Evolutionary conservation across 1,139 yeast genomes (phyloP).

Genomic region (Pichia sp.): DNA sequence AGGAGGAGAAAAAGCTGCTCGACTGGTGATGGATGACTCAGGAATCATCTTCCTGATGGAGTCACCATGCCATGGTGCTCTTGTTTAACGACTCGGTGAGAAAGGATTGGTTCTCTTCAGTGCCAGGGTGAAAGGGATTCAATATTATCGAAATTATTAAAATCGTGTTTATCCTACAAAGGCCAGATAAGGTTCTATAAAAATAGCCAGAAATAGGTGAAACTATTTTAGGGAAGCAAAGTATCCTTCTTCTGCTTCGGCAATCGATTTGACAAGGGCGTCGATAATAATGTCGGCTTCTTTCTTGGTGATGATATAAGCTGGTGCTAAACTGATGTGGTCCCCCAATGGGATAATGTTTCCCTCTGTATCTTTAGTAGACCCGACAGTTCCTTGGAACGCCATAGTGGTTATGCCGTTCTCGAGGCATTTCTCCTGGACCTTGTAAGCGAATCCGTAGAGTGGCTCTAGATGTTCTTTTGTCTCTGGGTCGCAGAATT

Average conservation of each 20-base stretch:
- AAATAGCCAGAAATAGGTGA: too few relatives aligned
- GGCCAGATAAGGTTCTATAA: neutral
- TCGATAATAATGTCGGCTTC: slow-evolving; percentile 36
- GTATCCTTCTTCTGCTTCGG: slow-evolving; percentile 19
- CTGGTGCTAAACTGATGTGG: slow-evolving; percentile 48
- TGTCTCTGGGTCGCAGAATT: slow-evolving; percentile 48
- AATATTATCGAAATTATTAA: too few relatives aligned
- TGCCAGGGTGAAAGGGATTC: too few relatives aligned
- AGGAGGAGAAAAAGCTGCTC: neutral
- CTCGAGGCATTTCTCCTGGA: slow-evolving; percentile 36
- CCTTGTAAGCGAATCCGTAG: slow-evolving; percentile 32
- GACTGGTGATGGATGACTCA: too few relatives aligned
- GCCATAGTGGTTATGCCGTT: slow-evolving; percentile 47
- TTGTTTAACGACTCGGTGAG: too few relatives aligned
- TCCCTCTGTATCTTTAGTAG: slow-evolving; percentile 23
- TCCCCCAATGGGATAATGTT: slow-evolving; percentile 38
- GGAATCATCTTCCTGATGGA: too few relatives aligned
- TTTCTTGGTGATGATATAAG: slow-evolving; percentile 42
- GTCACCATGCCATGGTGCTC: too few relatives aligned
- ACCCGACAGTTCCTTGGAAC: slow-evolving; percentile 42
- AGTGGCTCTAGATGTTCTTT: slow-evolving; percentile 43
- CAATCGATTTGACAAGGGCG: slow-evolving; percentile 19
- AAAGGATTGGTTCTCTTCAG: too few relatives aligned
- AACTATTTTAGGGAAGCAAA: slow-evolving; percentile 6
- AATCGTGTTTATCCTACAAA: neutral